Evolutionary conservation across 257 asterid genomes (phyloP), one percentile per base, ranked within the genome.

Genomic region (Solanum neorickii): DNA sequence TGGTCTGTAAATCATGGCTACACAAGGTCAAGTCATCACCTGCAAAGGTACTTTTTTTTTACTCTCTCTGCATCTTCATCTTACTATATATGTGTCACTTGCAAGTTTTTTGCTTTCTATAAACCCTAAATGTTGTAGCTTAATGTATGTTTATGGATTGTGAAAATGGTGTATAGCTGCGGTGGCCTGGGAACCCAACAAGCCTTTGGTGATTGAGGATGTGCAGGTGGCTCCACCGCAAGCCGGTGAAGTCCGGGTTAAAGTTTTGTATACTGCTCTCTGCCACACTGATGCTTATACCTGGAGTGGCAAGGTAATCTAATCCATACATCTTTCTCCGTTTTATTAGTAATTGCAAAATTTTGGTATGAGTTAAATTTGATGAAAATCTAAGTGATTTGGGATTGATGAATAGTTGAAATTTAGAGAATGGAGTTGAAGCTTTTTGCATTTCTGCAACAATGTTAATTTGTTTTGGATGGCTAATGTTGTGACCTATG

Each of bases 121-220:
- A 83, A 49, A 23, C 41, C 74, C 62, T 87, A 29, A 6, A 59
- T 33, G 18, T 47, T 88, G 73, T 42, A 78, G 56, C 85, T 83
- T 12, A 12, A 60, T 27, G 73, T 46, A 13, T 80, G 56, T 56
- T 31, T 83, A 14, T 86, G 59, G 33, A 80, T 47, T 80, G 20
- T 82, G 85, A 31, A 31, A 66, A 59, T 39, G 62, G 23, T 62
- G 66, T 82, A 31, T 20, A 94, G 99, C 98, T 72, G 98, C 99
- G 94, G 99, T 96, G 95, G 98, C 99, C 91, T 96, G 99, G 99
- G 99, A 96, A 93, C 95, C 99, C 93, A 94, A 94, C 80, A 96
- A 96, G 91, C 98, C 99, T 2, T 92, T 95, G 87, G 97, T 92
- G 88, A 94, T 96, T 77, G 98, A 96, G 92, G 97, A 96, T 21